phyloP scores from a whole-genome alignment of 805 yeast species.

The Scheffersomyces spartinae region DNA sequence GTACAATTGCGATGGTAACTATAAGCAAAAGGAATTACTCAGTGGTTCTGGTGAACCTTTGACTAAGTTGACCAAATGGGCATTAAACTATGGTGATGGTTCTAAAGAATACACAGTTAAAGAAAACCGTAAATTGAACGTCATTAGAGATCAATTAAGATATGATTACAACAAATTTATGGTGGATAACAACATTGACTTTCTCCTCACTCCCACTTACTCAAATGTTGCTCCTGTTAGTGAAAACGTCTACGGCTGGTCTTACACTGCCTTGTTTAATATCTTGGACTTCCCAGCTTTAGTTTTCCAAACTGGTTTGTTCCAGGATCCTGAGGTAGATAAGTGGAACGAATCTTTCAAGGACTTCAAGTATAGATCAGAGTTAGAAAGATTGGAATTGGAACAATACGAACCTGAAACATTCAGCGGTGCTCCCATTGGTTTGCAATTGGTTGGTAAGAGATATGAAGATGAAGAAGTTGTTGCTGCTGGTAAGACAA shows the following conservation, averaged over 20 bases:
- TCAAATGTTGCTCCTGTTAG: conserved; percentile 64
- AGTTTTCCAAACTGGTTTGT: conserved; percentile 49
- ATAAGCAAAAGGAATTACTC: conserved; percentile 39
- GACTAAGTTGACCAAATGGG: conserved; percentile 51
- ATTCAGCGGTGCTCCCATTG: conserved; percentile 37
- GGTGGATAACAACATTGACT: conserved; percentile 46
- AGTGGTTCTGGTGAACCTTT: conserved; percentile 61
- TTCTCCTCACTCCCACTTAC: conserved; percentile 57
- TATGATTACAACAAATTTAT: conserved; percentile 44
- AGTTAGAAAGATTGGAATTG: conserved; percentile 22
- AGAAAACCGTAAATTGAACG: conserved; percentile 46
- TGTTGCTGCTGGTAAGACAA: conserved; percentile 32
- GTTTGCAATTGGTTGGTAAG: conserved; percentile 38
- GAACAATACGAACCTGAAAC: conserved; percentile 19
- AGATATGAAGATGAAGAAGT: conserved; percentile 39
- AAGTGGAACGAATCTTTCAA: conserved; percentile 28
- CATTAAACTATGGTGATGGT: conserved; percentile 48
- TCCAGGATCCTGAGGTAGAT: conserved; percentile 46
- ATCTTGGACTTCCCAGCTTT: conserved; percentile 61
- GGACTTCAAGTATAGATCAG: too few species aligned
- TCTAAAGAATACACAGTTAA: conserved; percentile 31
- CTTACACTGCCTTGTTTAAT: conserved; percentile 69
- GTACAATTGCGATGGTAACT: conserved; percentile 62
- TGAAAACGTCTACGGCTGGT: conserved; percentile 60
- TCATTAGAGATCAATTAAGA: conserved; percentile 46